These are phyloP conservation scores for Entomortierella parvispora DNA, from an alignment of 192 early-diverging fungal species.

Conservation along the genomic window DNA sequence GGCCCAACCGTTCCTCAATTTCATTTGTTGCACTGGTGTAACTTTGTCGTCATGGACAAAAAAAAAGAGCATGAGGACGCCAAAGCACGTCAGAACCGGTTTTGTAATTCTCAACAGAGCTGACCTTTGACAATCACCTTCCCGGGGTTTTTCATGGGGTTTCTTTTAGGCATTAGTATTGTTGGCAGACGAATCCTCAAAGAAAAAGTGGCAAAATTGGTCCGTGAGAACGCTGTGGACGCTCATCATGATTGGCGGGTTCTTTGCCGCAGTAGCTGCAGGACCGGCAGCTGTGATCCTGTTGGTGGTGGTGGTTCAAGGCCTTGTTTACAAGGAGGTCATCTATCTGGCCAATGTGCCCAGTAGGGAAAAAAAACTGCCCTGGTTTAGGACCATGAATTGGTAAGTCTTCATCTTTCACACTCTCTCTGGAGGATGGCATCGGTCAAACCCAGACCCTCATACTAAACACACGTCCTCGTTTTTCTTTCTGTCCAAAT, in stretches of 20 bases:
- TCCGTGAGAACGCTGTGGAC: constrained; percentile 86
- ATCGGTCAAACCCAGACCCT: too few species aligned
- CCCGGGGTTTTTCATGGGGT: too few species aligned
- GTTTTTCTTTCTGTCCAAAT: not conserved
- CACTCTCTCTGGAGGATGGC: not conserved
- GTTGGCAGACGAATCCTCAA: constrained; percentile 57
- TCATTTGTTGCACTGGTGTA: too few species aligned
- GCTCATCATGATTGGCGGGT: constrained; percentile 89
- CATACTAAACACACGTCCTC: not conserved
- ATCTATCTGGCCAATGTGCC: constrained; percentile 86
- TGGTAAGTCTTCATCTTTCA: constrained; percentile 59
- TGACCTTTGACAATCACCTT: too few species aligned
- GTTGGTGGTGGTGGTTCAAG: constrained; percentile 85
- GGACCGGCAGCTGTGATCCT: constrained; percentile 88
- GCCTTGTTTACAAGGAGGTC: constrained; percentile 91
- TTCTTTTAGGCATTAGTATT: constrained; percentile 38
- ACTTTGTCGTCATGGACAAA: too few species aligned
- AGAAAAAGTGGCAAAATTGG: constrained; percentile 81
- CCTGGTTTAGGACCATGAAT: constrained; percentile 91
- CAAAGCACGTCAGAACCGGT: too few species aligned
- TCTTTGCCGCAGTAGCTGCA: constrained; percentile 75
- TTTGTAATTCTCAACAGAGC: too few species aligned
- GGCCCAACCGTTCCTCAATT: too few species aligned
- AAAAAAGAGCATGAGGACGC: too few species aligned
- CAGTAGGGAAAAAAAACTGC: constrained; percentile 84